These are phyloP conservation scores for Dictyostelium citrinum DNA, from an alignment of 78 protist species.

Conservation along the genomic window DNA sequence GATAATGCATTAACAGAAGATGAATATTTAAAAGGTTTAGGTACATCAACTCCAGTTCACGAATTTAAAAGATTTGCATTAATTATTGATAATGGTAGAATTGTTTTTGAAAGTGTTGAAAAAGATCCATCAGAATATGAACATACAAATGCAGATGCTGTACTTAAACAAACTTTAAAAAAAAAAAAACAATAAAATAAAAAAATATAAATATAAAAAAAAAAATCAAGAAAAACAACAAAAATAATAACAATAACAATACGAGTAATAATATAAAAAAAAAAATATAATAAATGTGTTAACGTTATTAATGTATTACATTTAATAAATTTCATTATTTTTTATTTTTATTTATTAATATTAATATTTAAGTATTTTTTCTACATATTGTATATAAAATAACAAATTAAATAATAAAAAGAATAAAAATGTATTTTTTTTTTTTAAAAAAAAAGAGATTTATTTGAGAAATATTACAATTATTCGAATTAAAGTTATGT, in stretches of 20 bases:
- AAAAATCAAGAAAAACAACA: not conserved
- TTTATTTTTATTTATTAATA: no score
- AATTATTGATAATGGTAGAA: conserved; percentile 45
- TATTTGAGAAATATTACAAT: not conserved
- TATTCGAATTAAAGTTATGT: not conserved
- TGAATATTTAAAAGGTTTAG: not conserved
- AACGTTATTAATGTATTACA: not conserved
- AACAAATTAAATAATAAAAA: no score
- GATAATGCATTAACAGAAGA: conserved; percentile 4
- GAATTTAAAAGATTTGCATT: conserved; percentile 38
- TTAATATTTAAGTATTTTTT: no score
- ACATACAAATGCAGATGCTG: conserved; percentile 4
- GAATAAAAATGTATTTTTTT: no score
- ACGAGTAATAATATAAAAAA: no score
- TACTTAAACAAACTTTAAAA: conserved; percentile 4
- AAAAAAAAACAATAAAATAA: not conserved
- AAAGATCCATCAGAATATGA: not conserved
- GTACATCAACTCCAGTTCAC: not conserved
- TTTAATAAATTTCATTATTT: no score
- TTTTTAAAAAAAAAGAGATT: no score
- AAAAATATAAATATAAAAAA: not conserved
- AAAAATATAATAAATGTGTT: not conserved
- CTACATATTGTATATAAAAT: no score
- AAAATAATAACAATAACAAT: not conserved
- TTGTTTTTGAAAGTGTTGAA: conserved; percentile 52